Evolutionary conservation across 179 eudicot species (phyloP).

Genomic region (Amaranthus tricolor): DNA sequence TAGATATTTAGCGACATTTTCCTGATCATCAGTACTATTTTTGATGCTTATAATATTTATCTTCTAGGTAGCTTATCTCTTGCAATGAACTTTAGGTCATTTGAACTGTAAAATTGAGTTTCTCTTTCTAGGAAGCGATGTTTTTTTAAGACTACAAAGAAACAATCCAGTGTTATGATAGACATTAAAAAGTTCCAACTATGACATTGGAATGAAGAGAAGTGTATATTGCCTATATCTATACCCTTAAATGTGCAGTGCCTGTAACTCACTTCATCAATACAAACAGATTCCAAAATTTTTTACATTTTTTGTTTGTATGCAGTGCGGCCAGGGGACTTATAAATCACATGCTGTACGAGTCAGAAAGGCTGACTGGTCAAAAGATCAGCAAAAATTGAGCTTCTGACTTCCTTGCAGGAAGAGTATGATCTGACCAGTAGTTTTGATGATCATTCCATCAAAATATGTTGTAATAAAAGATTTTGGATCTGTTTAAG

Average conservation of each 20-base stretch:
- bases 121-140: not conserved
- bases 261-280: not conserved
- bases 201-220: not conserved
- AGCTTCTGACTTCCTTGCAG: conserved; percentile 26
- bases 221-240: not conserved
- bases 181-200: not conserved
- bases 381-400: conserved; percentile 59
- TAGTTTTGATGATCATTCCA: not conserved
- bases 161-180: not conserved
- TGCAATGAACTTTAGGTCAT: not conserved
- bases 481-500: not conserved
- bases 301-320: conserved; percentile 14
- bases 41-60: not conserved
- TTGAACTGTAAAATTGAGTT: not conserved
- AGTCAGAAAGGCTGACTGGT: conserved; percentile 73
- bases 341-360: conserved; percentile 81
- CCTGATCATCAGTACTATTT: not conserved
- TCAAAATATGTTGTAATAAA: conserved; percentile 4
- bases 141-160: not conserved
- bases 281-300: not conserved
- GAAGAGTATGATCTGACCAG: conserved; percentile 14
- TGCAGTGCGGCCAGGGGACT: conserved; percentile 97
- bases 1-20: not conserved
- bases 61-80: not conserved
- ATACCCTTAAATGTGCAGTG: not conserved